A percentile compares a stretch with the other conserved stretches of the same genome.
Conservation (phyloP, 225 moss, liverwort and hornwort genomes). For the Pseudoscleropodium purum region DNA sequence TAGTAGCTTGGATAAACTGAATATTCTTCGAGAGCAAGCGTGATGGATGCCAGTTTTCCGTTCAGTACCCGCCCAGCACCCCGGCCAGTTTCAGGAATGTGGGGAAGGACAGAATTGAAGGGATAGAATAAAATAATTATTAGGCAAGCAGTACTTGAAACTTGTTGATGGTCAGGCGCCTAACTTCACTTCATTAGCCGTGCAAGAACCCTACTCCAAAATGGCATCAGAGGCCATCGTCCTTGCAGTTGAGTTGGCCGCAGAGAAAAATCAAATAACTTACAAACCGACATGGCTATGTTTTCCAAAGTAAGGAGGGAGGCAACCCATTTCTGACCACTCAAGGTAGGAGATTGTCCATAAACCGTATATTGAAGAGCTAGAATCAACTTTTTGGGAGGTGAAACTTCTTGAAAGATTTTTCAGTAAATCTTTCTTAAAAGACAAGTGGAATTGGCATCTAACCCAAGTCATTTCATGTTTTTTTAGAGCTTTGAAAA, state of each 20-base stretch:
- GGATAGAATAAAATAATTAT: background rate
- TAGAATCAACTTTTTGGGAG: too few relatives aligned
- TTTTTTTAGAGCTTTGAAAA: too few relatives aligned
- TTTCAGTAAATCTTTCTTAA: too few relatives aligned
- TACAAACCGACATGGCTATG: background rate
- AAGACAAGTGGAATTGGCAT: too few relatives aligned
- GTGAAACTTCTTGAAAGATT: too few relatives aligned
- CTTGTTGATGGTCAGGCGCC: background rate
- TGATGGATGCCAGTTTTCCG: background rate
- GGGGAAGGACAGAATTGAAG: background rate
- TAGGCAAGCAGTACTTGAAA: background rate
- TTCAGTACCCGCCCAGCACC: background rate
- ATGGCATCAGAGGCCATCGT: background rate
- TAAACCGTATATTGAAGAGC: too few relatives aligned
- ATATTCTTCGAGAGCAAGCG: background rate
- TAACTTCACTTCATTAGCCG: background rate
- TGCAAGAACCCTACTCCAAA: background rate
- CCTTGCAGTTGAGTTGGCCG: background rate
- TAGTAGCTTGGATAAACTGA: background rate
- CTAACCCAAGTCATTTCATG: too few relatives aligned
- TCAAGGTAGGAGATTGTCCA: too few relatives aligned
- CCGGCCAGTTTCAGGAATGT: background rate
- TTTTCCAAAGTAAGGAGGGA: too few relatives aligned
- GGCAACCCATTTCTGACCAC: too few relatives aligned
- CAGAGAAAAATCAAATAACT: background rate